A percentile compares a stretch with the other conserved stretches of the same genome.
Evolutionary conservation across 352 stramenopile genomes (phyloP).

Genomic region (Globisporangium mamillatum): DNA sequence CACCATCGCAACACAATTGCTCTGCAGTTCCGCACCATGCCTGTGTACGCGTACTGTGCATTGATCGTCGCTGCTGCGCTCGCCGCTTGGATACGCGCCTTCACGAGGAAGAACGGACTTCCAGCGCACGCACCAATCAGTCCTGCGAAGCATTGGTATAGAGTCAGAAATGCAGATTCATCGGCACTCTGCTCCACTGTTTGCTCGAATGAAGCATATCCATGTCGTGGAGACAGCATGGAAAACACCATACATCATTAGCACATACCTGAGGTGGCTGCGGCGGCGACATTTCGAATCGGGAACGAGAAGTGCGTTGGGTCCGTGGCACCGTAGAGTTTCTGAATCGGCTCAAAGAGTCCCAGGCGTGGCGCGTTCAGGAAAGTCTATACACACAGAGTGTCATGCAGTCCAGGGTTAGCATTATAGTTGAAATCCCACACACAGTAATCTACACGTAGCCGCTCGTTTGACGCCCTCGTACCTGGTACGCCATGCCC

Average conservation of each 20-base stretch:
- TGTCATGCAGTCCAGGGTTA: neutral
- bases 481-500: constrained; percentile 77
- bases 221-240: neutral
- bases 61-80: constrained; percentile 76
- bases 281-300: constrained; percentile 71
- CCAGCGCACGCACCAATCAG: constrained; percentile 75
- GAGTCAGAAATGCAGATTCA: neutral
- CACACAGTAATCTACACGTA: neutral
- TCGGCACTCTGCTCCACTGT: neutral
- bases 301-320: constrained; percentile 69
- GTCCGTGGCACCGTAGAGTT: constrained; percentile 77
- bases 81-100: constrained; percentile 79
- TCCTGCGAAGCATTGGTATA: constrained; percentile 21
- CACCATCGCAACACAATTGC: neutral
- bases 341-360: constrained; percentile 78
- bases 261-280: constrained; percentile 55
- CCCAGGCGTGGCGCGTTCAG: constrained; percentile 81
- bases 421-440: neutral
- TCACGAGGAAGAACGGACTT: constrained; percentile 85
- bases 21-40: constrained; percentile 50
- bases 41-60: constrained; percentile 78
- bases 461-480: neutral
- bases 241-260: too few species aligned
- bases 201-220: neutral
- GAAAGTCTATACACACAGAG: constrained; percentile 33